Conservation (phyloP, 2,329 filamentous ascomycete genomes). For the Penicillium digitatum region DNA sequence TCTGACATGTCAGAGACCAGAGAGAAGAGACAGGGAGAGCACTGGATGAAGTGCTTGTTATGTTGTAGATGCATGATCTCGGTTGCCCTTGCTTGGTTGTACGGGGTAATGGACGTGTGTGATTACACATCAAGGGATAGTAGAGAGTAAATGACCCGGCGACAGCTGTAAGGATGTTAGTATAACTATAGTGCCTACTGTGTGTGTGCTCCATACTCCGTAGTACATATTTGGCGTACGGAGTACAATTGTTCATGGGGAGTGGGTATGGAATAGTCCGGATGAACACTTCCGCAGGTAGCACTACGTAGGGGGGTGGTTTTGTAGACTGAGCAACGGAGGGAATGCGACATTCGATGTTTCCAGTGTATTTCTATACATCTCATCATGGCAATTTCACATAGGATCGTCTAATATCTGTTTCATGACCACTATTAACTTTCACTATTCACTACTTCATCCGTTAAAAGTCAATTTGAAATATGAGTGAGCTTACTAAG, state of each 20-base stretch:
- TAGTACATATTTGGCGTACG: not conserved
- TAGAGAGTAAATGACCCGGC: not conserved
- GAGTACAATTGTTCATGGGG: not conserved
- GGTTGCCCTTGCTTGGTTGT: constrained; percentile 24
- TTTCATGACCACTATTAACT: no score
- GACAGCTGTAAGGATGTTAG: not conserved
- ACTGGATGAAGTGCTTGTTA: not conserved
- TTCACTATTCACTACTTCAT: not conserved
- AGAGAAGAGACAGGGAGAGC: not conserved
- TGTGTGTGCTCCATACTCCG: not conserved
- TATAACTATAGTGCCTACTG: not conserved
- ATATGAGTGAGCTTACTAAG: not conserved
- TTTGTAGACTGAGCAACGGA: constrained; percentile 5
- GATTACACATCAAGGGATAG: not conserved
- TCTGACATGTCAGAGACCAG: constrained; percentile 5
- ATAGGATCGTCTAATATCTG: no score
- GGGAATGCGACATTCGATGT: not conserved
- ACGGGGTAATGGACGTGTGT: constrained; percentile 17
- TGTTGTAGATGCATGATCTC: constrained; percentile 6
- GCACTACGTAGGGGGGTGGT: not conserved
- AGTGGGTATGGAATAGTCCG: not conserved
- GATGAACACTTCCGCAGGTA: not conserved
- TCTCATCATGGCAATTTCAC: no score
- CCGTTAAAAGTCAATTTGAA: not conserved
- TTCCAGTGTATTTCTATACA: not conserved